These are phyloP conservation scores for Phytophthora rubi DNA, from an alignment of 352 stramenopile genomes.

Conservation along the genomic window DNA sequence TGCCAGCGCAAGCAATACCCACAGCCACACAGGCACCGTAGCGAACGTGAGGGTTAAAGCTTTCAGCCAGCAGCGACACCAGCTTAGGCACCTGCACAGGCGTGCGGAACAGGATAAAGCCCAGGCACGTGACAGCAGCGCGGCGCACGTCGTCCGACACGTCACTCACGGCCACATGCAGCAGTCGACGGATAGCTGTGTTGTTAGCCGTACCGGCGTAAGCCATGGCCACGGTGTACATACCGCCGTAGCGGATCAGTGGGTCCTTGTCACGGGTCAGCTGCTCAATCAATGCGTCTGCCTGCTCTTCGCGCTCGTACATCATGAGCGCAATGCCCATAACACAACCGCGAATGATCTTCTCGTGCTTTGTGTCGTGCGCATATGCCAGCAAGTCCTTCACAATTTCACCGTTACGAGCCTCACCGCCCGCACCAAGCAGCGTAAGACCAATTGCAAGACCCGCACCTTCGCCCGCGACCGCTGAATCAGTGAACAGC, in stretches of 20 bases:
- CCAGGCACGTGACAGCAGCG: conserved; percentile 96
- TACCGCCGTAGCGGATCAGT: conserved; percentile 97
- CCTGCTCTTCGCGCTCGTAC: conserved; percentile 97
- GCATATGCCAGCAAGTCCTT: conserved; percentile 98
- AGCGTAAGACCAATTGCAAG: conserved; percentile 98
- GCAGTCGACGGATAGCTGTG: conserved; percentile 94
- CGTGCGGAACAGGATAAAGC: conserved; percentile 98
- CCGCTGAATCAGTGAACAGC: conserved; percentile 97
- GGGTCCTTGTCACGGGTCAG: conserved; percentile 97
- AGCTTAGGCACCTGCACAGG: conserved; percentile 94
- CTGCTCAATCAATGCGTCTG: conserved; percentile 97
- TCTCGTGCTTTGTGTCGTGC: conserved; percentile 99
- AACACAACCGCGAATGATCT: conserved; percentile 98
- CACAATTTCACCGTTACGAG: conserved; percentile 81
- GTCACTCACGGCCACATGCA: conserved; percentile 99
- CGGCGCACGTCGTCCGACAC: conserved; percentile 99
- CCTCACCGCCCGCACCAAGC: conserved; percentile 93
- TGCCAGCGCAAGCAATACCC: conserved; percentile 97
- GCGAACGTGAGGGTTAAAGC: conserved; percentile 99
- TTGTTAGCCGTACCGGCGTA: conserved; percentile 99
- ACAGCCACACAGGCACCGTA: conserved; percentile 99
- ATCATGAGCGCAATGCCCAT: conserved; percentile 99
- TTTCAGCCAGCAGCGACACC: conserved; percentile 97
- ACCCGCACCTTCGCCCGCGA: conserved; percentile 97
- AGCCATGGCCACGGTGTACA: conserved; percentile 97